Conservation (phyloP, 2,329 filamentous ascomycete genomes). For the Pestalotiopsis sp. region DNA sequence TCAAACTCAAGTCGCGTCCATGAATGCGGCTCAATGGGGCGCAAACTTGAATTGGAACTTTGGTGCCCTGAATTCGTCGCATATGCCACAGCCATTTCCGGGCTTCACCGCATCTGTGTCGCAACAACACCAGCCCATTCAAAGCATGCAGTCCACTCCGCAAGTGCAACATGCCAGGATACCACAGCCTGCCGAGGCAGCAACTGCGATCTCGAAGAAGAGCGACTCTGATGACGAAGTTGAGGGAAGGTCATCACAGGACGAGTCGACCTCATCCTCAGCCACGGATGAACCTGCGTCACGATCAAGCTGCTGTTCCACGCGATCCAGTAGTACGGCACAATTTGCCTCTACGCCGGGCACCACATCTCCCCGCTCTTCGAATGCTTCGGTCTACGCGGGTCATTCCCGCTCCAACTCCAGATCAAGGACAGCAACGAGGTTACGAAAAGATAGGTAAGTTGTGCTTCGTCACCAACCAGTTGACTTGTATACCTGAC, state of each 20-base stretch:
- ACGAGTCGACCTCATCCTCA: neutral
- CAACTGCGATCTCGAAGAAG: neutral
- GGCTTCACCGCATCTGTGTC: neutral
- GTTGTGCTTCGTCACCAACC: neutral
- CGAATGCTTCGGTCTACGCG: neutral
- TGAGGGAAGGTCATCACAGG: conserved; percentile 2
- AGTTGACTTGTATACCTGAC: neutral
- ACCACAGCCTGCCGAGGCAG: neutral
- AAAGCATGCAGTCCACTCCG: neutral
- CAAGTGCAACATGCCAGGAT: neutral
- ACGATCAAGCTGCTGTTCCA: conserved; percentile 8
- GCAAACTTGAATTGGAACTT: conserved; percentile 5
- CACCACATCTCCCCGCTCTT: neutral
- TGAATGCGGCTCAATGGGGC: conserved; percentile 3
- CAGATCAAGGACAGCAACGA: neutral
- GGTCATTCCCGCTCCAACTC: conserved; percentile 6
- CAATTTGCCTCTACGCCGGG: neutral
- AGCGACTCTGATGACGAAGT: conserved; percentile 3
- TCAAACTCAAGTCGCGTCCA: neutral
- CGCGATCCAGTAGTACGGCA: neutral
- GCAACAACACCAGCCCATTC: neutral
- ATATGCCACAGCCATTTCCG: neutral
- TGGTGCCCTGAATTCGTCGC: neutral
- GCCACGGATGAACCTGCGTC: neutral
- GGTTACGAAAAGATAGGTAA: conserved; percentile 2